A percentile compares a stretch with the other conserved stretches of the same genome.
These are phyloP conservation scores for Vigna angularis DNA, from an alignment of 306 rosid species.

Conservation along the genomic window DNA sequence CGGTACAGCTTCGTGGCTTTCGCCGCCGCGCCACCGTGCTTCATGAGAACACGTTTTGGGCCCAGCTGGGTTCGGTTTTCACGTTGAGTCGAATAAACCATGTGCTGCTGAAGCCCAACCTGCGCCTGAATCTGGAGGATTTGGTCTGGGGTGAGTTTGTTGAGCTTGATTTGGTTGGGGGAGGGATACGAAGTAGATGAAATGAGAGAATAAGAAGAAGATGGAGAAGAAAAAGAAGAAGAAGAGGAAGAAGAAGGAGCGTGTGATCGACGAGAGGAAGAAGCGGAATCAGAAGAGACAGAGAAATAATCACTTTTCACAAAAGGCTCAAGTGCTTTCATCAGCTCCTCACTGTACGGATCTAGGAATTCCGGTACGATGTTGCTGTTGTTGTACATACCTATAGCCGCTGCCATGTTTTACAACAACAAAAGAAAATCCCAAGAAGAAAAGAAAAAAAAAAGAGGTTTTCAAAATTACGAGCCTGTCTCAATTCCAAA, in stretches of 20 bases:
- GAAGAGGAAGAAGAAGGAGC: conserved; percentile 20
- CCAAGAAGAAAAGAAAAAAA: background rate
- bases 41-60: conserved; percentile 73
- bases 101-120: conserved; percentile 53
- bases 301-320: conserved; percentile 59
- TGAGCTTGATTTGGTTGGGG: conserved; percentile 56
- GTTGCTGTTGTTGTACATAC: conserved; percentile 48
- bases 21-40: conserved; percentile 50
- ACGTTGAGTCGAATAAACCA: background rate
- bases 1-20: conserved; percentile 76
- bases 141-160: conserved; percentile 78
- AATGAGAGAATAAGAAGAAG: conserved; percentile 25
- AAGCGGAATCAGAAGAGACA: background rate
- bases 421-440: background rate
- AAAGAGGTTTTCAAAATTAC: background rate
- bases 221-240: conserved; percentile 41
- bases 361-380: conserved; percentile 52
- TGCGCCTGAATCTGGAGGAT: conserved; percentile 84
- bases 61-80: conserved; percentile 46
- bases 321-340: conserved; percentile 81
- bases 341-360: conserved; percentile 68
- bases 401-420: conserved; percentile 65
- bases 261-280: background rate
- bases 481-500: conserved; percentile 43
- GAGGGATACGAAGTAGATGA: conserved; percentile 41